phyloP scores from a whole-genome alignment of 495 filamentous ascomycete species.

The Penicillium chermesinum region DNA sequence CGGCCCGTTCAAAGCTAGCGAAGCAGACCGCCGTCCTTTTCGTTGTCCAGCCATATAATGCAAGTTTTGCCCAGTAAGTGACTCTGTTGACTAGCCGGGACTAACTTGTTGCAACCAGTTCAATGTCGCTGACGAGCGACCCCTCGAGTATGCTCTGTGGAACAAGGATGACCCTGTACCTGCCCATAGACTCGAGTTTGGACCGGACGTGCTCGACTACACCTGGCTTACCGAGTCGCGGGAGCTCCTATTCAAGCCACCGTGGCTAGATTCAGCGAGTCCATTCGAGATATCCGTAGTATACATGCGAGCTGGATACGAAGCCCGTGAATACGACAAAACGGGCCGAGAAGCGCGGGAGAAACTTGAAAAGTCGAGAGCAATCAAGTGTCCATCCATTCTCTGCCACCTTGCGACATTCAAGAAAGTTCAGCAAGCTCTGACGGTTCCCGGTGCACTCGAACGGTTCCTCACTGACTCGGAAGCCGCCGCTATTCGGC shows the following conservation, averaged over 20 bases:
- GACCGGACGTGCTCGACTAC: constrained; percentile 50
- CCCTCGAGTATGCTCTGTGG: constrained; percentile 38
- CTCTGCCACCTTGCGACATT: constrained; percentile 77
- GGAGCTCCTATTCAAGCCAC: constrained; percentile 66
- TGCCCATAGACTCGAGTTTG: constrained; percentile 55
- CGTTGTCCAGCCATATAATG: constrained; percentile 69
- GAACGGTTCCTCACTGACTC: constrained; percentile 52
- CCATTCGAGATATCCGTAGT: constrained; percentile 68
- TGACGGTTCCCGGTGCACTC: constrained; percentile 58
- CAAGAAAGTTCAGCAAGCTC: constrained; percentile 85
- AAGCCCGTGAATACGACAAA: constrained; percentile 61
- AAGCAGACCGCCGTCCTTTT: constrained; percentile 57
- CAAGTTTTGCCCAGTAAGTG: neutral
- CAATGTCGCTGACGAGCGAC: constrained; percentile 78
- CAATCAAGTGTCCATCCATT: constrained; percentile 83
- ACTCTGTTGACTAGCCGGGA: neutral
- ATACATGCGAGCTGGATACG: constrained; percentile 83
- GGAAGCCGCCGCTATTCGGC: constrained; percentile 31
- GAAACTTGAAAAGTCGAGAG: constrained; percentile 66
- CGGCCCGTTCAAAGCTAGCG: constrained; percentile 23
- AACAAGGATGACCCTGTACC: constrained; percentile 48
- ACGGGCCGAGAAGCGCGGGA: constrained; percentile 60
- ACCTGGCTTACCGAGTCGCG: constrained; percentile 55
- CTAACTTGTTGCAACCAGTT: constrained; percentile 26
- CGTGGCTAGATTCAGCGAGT: constrained; percentile 43